Percentiles rank a stretch among this genome's conserved stretches.
Evolutionary conservation across 2,329 filamentous ascomycete genomes (phyloP).

Genomic region (Sporothrix luriei): DNA sequence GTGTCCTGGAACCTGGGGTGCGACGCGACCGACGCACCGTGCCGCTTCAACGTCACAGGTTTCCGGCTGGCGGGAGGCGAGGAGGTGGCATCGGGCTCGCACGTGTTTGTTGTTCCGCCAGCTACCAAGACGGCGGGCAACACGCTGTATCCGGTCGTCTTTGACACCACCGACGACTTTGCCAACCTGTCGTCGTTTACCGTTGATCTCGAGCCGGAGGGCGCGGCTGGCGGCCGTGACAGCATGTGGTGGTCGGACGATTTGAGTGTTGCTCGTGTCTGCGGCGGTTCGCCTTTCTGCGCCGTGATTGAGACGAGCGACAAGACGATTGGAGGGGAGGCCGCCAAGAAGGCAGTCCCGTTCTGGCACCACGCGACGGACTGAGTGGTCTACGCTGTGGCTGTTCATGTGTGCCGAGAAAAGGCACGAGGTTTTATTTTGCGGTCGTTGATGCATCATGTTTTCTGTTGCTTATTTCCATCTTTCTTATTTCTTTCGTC

Average conservation of each 20-base stretch:
- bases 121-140: conserved; percentile 42
- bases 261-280: conserved; percentile 35
- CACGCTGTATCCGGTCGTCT: conserved; percentile 38
- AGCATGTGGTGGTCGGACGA: conserved; percentile 53
- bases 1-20: conserved; percentile 47
- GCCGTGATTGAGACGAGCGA: background rate
- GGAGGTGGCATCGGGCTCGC: conserved; percentile 36
- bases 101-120: conserved; percentile 39
- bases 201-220: conserved; percentile 44
- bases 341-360: background rate
- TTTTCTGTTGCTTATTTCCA: background rate
- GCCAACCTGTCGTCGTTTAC: conserved; percentile 45
- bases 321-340: background rate
- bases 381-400: background rate
- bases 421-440: background rate
- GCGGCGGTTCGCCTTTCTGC: conserved; percentile 5
- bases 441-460: background rate
- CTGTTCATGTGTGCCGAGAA: background rate
- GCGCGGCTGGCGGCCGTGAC: conserved; percentile 32
- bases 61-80: conserved; percentile 38
- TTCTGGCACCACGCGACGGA: background rate
- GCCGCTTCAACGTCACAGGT: conserved; percentile 46
- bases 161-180: conserved; percentile 39
- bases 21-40: conserved; percentile 42
- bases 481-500: background rate